Evolutionary conservation across 2,329 filamentous ascomycete genomes (phyloP), one percentile per base, ranked within the genome.

Genomic region (Fusarium sp.): DNA sequence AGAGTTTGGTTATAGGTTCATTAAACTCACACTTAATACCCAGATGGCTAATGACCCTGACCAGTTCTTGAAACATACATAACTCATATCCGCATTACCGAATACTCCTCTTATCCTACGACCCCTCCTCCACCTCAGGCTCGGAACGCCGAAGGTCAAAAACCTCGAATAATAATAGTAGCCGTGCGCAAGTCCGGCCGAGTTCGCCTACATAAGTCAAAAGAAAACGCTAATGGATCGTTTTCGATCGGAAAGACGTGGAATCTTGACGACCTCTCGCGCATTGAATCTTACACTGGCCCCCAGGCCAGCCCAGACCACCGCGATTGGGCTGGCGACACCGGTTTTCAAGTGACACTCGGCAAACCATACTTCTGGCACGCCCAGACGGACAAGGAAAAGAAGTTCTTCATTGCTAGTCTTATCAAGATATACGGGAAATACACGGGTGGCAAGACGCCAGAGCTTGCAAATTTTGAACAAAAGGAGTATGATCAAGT

Each of bases 211-310:
- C 96, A 99, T 87, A 99, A 99, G 84, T 96, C 95, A 66, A 92
- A 97, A 78, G 96, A 99, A 84, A 99, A 99, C 81, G 87, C 90
- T 63, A 98, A 98, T 82, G 95, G 95, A 63, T 91, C 94, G 30
- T 99, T 98, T 83, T 98, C 96, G 26, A 98, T 99, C 76, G 96
- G 96, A 75, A 99, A 99, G 85, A 98, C 96, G 8, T 99, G 96
- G 96, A 93, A 95, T 81, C 89, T 99, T 76, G 96, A 98, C 82
- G 96, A 99, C 80, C 85, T 99, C 55, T 89, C 90, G 9, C 88
- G 89, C 51, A 93, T 99, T 74, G 93, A 97, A 81, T 96, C 94
- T 32, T 98, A 92, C 80, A 92, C 90, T 12, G 88, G 91, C 48
- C 82, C 90, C 26, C 83, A 86, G 81, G 79, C 89, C 86, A 80